Conservation (phyloP, 2,329 filamentous ascomycete genomes). For the Diaporthe sp. region DNA sequence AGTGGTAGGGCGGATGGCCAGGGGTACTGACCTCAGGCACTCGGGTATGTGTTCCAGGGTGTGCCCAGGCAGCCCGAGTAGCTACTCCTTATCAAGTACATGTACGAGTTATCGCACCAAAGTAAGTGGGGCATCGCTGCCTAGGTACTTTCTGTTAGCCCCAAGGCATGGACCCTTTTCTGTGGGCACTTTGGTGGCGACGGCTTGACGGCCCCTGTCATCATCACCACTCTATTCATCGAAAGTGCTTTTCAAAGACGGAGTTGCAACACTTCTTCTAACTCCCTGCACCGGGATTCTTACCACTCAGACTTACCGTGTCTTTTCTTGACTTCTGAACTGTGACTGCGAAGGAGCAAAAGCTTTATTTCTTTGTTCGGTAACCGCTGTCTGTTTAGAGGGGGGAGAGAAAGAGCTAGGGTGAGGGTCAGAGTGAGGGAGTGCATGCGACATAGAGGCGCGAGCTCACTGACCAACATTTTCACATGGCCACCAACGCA, state of each 20-base stretch:
- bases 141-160: background rate
- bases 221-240: slow-evolving; percentile 6
- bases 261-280: background rate
- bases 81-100: no score
- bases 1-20: background rate
- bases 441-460: background rate
- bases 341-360: background rate
- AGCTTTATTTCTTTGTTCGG: background rate
- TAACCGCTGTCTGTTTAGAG: background rate
- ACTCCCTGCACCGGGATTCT: background rate
- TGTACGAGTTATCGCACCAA: background rate
- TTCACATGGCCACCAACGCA: slow-evolving; percentile 15
- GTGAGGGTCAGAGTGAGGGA: background rate
- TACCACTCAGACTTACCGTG: background rate
- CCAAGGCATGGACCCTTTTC: background rate
- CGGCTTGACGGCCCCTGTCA: background rate
- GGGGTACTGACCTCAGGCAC: background rate
- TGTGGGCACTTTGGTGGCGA: slow-evolving; percentile 16
- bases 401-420: background rate
- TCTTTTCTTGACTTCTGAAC: background rate
- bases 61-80: no score
- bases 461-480: background rate
- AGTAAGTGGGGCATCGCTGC: background rate
- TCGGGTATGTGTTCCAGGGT: background rate
- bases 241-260: background rate